A percentile compares a stretch with the other conserved stretches of the same genome.
Evolutionary conservation across 345 rosid genomes (phyloP).

Genomic region (Fremontodendron californicum): DNA sequence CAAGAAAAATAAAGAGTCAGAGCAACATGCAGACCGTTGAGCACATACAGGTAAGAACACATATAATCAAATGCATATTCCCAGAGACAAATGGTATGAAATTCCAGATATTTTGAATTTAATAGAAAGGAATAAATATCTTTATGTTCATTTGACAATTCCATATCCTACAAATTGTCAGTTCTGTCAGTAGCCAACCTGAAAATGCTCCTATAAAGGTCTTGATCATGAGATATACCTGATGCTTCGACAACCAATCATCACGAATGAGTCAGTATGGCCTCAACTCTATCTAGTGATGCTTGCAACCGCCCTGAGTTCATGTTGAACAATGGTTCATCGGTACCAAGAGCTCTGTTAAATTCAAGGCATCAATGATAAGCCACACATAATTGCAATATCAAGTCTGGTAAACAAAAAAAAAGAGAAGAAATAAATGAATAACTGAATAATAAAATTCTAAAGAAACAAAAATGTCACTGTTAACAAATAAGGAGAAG

Average conservation of each 20-base stretch:
- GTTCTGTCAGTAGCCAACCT: neutral
- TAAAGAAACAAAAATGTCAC: neutral
- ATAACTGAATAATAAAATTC: neutral
- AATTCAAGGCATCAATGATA: slow-evolving; percentile 22
- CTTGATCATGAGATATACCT: slow-evolving; percentile 14
- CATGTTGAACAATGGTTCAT: slow-evolving; percentile 81
- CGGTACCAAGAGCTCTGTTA: slow-evolving; percentile 72
- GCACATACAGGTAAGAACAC: neutral
- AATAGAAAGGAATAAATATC: neutral
- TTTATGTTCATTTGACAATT: neutral
- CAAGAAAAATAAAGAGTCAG: too few relatives aligned
- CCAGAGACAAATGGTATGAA: neutral
- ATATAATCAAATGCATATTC: neutral
- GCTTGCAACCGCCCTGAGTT: slow-evolving; percentile 75
- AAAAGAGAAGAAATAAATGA: neutral
- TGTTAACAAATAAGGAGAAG: neutral
- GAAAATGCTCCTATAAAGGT: neutral
- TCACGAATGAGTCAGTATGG: slow-evolving; percentile 51
- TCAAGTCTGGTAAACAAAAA: neutral
- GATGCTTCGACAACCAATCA: slow-evolving; percentile 9
- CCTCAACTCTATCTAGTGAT: slow-evolving; percentile 80
- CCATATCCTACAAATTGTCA: neutral
- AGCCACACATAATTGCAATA: neutral
- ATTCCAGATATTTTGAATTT: neutral
- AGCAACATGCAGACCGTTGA: too few relatives aligned